These are phyloP conservation scores for Trifolium repens DNA, from an alignment of 306 rosid species.

Conservation along the genomic window DNA sequence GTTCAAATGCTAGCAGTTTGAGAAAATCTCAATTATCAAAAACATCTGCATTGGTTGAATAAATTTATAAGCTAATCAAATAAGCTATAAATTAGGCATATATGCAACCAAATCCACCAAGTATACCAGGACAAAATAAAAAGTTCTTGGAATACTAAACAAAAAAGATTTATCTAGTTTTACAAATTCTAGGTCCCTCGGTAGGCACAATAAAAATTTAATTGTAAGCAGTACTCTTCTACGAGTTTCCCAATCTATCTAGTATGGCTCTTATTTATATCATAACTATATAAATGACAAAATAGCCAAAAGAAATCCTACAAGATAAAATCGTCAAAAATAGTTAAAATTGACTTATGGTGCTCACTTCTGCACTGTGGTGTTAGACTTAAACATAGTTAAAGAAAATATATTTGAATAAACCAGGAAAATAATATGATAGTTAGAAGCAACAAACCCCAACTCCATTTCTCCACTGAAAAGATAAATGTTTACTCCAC, in stretches of 20 bases:
- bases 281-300: constrained; percentile 3
- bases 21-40: not conserved
- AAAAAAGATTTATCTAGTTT: not conserved
- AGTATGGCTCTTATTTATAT: not conserved
- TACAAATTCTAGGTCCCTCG: not conserved
- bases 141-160: not conserved
- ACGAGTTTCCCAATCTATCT: not conserved
- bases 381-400: constrained; percentile 29
- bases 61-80: not conserved
- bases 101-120: constrained; percentile 22
- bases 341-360: constrained; percentile 14
- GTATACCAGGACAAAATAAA: not conserved
- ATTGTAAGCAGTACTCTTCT: constrained; percentile 15
- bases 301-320: constrained; percentile 23
- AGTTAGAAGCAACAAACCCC: constrained; percentile 74
- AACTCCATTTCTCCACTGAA: constrained; percentile 68
- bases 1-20: not conserved
- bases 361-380: constrained; percentile 23
- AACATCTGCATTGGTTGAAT: not conserved
- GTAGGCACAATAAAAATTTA: constrained; percentile 17
- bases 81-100: not conserved
- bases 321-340: constrained; percentile 24
- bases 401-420: constrained; percentile 30
- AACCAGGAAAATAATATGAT: constrained; percentile 36
- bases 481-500: constrained; percentile 71